Base-by-base conservation (phyloP, 495 filamentous ascomycete genomes). In the Apodospora peruviana region DNA sequence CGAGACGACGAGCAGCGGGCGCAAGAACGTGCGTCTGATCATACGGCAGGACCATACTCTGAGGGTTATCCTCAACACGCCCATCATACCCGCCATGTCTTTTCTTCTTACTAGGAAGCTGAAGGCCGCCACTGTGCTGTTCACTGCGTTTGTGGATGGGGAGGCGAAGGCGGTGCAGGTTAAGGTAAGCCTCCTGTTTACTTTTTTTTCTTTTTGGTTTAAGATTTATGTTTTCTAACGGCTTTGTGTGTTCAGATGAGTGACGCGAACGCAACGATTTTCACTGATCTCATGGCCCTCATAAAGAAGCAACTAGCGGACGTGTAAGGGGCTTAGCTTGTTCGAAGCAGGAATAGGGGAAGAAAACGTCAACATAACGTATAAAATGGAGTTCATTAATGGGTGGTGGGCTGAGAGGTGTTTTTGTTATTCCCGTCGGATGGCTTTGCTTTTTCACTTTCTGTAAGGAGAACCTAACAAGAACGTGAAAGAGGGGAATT, bases 11-110 rank as follows among this genome's bases (percentile, higher is more conserved):
- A 55, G 56, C 7, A 36, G 46, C 14, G 43, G 25, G 20, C 47
- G 47, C 0, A 57, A 62, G 37, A 50, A 55, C 20, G 80, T 80
- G 10, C 83, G 90, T 20, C 77, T 96, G 56, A 79, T 96, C 50
- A 89, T 96, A 84, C 81, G 90, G 4, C 88, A 91, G 37, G 88
- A 95, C 52, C 86, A 87, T 35, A 87, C 85, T 4, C 76, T 85
- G 45, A 80, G 88, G n/a, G 83, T 95, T n/a, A 81, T 93, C 59
- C 74, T 96, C 34, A 96, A 96, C 65, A 84, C 84, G 3, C 77
- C 80, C 1, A 71, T 96, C 46, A 78, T 86, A 40, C 82, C 85
- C 55, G 77, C 79, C 4, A 85, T 91, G 79, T 77, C 77, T 29
- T 82, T 87, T 56, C 81, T 86, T 24, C 81, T 87, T 18, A 86